Percentiles rank a stretch among this genome's conserved stretches.
Evolutionary conservation across 1,139 yeast genomes (phyloP).

Genomic region (Pichia sp.): DNA sequence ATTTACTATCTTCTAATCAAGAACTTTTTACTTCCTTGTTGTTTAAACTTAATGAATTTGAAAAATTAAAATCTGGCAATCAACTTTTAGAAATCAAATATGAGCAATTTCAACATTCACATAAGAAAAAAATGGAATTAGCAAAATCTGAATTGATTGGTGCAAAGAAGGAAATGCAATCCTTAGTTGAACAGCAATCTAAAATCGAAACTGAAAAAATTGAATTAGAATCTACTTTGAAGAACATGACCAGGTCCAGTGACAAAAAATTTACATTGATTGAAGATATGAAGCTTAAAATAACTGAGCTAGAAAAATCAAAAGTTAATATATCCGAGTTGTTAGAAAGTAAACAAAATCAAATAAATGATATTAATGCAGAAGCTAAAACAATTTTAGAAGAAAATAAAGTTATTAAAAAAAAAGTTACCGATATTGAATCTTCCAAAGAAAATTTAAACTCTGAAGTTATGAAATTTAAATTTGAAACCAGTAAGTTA

Average conservation of each 20-base stretch:
- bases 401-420: conserved; percentile 42
- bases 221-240: conserved; percentile 22
- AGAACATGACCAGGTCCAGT: background rate
- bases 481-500: conserved; percentile 34
- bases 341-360: conserved; percentile 42
- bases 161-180: conserved; percentile 9
- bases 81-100: conserved; percentile 45
- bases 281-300: conserved; percentile 21
- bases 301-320: conserved; percentile 31
- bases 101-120: conserved; percentile 46
- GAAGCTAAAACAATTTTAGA: conserved; percentile 43
- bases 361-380: conserved; percentile 43
- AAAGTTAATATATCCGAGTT: conserved; percentile 37
- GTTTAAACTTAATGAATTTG: conserved; percentile 42
- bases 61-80: conserved; percentile 46
- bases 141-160: conserved; percentile 31
- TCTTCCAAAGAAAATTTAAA: conserved; percentile 19
- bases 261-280: conserved; percentile 1
- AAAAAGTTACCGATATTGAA: conserved; percentile 34
- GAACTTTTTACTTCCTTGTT: conserved; percentile 35
- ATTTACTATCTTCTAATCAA: conserved; percentile 24
- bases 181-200: conserved; percentile 28
- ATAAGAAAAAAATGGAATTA: conserved; percentile 31
- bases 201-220: conserved; percentile 29
- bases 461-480: conserved; percentile 23